Evolutionary conservation across 2,329 filamentous ascomycete genomes (phyloP), one percentile per base, ranked within the genome.

Genomic region (Pseudogymnoascus sp.): DNA sequence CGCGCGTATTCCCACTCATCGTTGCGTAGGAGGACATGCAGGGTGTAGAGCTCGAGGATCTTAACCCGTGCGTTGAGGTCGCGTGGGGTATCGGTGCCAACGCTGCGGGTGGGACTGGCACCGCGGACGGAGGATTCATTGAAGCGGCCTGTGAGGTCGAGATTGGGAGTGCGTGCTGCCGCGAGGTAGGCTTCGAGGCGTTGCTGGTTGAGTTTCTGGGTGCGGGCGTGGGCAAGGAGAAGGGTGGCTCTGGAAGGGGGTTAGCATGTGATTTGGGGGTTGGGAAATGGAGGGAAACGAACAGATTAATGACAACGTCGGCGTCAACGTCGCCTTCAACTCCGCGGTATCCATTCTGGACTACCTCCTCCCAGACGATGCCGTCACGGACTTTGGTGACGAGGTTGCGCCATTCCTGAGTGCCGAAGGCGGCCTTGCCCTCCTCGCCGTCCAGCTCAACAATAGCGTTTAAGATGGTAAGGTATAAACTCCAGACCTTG

Each of bases 401-500:
- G 66, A 97, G 78, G 11, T 83, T 78, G 72, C 90, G 87, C 90
- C 92, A 99, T 72, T 90, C 87, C 70, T 89, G 85, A 59, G 85
- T 86, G 3, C 94, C 94, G 76, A 97, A 96, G 11, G 87, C 83
- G 59, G 87, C 84, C 77, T 94, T 96, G 58, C 93, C 94, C 74
- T 97, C 92, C 67, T 96, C 90, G 1, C 89, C 81, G 61, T 92
- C 91, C 71, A 97, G 80, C 70, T 97, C 93, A 36, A 96, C 80
- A 65, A 97, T 88, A 38, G 91, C 89, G 76, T 97, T 96, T 65
- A 97, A 80, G 58, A 97, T 88, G 16, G 92, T 96, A 66, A 97
- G 82, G 73, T 97, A 99, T 69, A 99, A 81, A 74, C 92, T 96
- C 94, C 94, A 99, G 65, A 97, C 88, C 75, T 97, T 99, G 74